Percentiles rank a stretch among this genome's conserved stretches.
These are phyloP conservation scores for Diaporthe nobilis DNA, from an alignment of 2,329 filamentous ascomycete genomes.

Conservation along the genomic window DNA sequence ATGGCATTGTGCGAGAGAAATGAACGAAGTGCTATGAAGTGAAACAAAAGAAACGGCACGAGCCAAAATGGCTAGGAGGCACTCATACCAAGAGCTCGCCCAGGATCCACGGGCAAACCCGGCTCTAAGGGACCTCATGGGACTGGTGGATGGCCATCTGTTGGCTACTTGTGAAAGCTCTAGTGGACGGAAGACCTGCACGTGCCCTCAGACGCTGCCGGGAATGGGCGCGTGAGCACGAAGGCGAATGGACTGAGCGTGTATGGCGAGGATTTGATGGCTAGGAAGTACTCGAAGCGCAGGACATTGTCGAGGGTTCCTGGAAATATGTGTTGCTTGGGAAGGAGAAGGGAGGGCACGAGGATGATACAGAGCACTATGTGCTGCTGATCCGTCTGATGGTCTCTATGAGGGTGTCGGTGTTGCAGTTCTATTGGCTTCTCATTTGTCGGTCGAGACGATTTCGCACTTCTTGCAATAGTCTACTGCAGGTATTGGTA, in stretches of 20 bases:
- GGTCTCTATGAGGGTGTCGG: conserved; percentile 1
- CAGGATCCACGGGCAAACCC: too few species aligned
- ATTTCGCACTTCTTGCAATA: background rate
- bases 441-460: background rate
- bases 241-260: background rate
- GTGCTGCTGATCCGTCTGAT: background rate
- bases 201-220: too few species aligned
- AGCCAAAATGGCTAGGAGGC: too few species aligned
- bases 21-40: too few species aligned
- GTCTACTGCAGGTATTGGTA: too few species aligned
- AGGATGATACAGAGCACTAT: background rate
- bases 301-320: background rate
- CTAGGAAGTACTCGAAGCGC: background rate
- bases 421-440: background rate
- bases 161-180: too few species aligned
- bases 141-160: too few species aligned
- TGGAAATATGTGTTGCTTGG: background rate
- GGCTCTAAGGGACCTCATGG: too few species aligned
- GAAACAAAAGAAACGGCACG: too few species aligned
- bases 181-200: too few species aligned
- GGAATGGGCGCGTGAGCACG: background rate
- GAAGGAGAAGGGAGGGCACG: background rate
- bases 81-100: too few species aligned
- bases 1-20: too few species aligned
- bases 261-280: background rate